phyloP scores from a whole-genome alignment of 176 grass and related monocot genomes.

The Oryza nivara region DNA sequence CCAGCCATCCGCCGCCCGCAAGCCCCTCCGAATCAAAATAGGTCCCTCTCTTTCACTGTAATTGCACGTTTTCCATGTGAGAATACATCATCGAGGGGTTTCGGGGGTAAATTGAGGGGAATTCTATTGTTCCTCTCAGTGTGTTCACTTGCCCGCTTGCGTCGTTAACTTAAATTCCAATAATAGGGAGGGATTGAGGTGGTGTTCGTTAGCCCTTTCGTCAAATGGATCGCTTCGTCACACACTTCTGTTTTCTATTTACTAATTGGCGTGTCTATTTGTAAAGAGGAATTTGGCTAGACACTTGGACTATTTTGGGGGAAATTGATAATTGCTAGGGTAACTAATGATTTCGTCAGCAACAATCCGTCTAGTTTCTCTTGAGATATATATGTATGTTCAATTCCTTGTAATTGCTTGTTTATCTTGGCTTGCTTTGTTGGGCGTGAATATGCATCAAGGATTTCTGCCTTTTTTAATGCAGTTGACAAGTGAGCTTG shows the following conservation, averaged over 20 bases:
- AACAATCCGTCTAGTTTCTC: background rate
- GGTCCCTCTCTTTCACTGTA: constrained; percentile 34
- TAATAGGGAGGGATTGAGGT: constrained; percentile 11
- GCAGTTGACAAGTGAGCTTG: background rate
- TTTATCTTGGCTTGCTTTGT: background rate
- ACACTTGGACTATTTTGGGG: constrained; percentile 23
- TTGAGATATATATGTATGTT: background rate
- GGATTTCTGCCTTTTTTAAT: background rate
- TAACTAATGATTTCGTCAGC: background rate
- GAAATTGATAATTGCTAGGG: background rate
- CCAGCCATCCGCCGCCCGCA: constrained; percentile 69
- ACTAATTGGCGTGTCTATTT: background rate
- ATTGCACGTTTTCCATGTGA: background rate
- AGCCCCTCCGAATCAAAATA: constrained; percentile 95
- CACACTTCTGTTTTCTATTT: background rate
- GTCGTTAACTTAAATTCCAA: constrained; percentile 22
- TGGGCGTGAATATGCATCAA: background rate
- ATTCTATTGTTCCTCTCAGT: background rate
- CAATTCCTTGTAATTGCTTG: background rate
- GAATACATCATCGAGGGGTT: background rate
- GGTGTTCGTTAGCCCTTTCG: background rate
- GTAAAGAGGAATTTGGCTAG: constrained; percentile 27
- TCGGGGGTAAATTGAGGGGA: constrained; percentile 19
- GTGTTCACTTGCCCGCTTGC: background rate
- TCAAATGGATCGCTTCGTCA: background rate